Evolutionary conservation across 2,329 filamentous ascomycete species (phyloP).

Genomic region (Pseudogymnoascus sp.): DNA sequence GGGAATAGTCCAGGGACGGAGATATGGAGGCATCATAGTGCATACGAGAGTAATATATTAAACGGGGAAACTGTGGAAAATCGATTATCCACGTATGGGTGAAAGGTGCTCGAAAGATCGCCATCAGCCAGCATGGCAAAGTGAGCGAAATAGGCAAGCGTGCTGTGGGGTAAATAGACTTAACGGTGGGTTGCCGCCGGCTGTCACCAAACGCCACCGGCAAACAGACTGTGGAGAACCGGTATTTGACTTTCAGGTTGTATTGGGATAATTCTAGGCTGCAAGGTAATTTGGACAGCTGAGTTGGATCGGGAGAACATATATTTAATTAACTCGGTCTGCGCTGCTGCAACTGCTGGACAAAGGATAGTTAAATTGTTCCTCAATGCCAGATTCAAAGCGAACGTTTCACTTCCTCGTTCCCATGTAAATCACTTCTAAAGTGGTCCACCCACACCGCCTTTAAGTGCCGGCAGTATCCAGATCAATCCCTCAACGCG

Average conservation of each 20-base stretch:
- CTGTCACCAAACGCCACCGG: background rate
- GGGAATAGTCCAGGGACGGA: background rate
- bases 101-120: background rate
- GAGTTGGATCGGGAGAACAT: background rate
- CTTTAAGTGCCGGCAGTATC: background rate
- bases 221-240: background rate
- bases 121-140: background rate
- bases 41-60: background rate
- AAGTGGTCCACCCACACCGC: background rate
- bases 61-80: background rate
- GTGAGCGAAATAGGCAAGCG: background rate
- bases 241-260: background rate
- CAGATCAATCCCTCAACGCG: background rate
- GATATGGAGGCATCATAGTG: background rate
- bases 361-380: background rate
- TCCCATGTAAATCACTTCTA: background rate
- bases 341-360: background rate
- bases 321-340: background rate
- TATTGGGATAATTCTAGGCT: background rate
- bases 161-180: conserved; percentile 1
- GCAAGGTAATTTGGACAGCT: background rate
- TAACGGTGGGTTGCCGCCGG: background rate
- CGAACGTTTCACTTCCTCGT: background rate
- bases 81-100: background rate
- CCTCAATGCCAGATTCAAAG: background rate